phyloP scores from a whole-genome alignment of 1,284 basidiomycete genomes.

The Anthracocystis panici-leucophaei region DNA sequence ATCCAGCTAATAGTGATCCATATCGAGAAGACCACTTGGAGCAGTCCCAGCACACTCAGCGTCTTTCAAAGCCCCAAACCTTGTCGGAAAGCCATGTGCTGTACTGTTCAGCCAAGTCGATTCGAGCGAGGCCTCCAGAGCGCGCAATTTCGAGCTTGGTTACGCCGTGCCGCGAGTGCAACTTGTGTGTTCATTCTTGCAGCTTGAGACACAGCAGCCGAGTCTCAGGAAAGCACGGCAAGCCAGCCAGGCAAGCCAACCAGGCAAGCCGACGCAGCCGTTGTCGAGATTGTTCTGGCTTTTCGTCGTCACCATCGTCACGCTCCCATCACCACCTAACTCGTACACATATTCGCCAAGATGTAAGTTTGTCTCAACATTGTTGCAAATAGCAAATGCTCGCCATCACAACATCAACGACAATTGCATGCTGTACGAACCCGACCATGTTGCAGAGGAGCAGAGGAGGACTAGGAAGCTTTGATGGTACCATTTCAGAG shows the following conservation, averaged over 20 bases:
- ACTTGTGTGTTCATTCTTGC: background rate
- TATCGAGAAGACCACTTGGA: slow-evolving; percentile 1
- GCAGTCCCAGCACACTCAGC: background rate
- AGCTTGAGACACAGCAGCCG: slow-evolving; percentile 3
- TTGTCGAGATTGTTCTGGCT: slow-evolving; percentile 7
- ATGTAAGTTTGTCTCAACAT: slow-evolving; percentile 37
- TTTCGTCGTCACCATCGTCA: slow-evolving; percentile 18
- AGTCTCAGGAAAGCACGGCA: background rate
- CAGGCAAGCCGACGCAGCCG: background rate
- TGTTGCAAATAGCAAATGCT: slow-evolving; percentile 20
- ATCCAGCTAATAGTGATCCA: background rate
- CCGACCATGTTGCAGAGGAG: background rate
- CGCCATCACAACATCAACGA: background rate
- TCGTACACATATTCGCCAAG: slow-evolving; percentile 29
- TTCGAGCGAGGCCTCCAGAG: no score
- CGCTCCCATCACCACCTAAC: slow-evolving; percentile 41
- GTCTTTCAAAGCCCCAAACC: background rate
- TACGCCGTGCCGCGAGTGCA: background rate
- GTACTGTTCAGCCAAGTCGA: background rate
- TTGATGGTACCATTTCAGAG: background rate
- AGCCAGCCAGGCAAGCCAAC: background rate
- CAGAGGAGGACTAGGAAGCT: background rate
- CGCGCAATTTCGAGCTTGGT: background rate
- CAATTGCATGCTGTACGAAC: slow-evolving; percentile 8
- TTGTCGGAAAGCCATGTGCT: background rate